Base-by-base conservation (phyloP, 2,329 filamentous ascomycete species). In the Thelonectria blattea region DNA sequence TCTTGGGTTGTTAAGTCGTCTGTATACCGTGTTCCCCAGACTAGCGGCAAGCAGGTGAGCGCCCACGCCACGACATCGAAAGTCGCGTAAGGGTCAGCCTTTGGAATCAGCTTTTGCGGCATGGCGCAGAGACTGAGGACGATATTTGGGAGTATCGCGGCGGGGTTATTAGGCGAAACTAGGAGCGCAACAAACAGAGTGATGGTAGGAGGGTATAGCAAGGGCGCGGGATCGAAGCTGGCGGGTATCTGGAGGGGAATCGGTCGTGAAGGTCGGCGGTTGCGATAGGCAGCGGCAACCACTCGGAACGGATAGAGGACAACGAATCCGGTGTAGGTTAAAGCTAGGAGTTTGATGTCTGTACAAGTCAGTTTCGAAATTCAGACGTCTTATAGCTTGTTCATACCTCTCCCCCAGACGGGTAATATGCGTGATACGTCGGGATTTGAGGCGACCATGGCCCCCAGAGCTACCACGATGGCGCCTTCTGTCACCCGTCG, bases 161-260 rank as follows among this genome's bases (percentile, higher is more conserved):
- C 80, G 3, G 84, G 80, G 47, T 85, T 86, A 50, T 85, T 83
- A 52, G 83, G 81, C 8, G 88, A 86, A 43, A 97, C 81, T 10
- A 93, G 88, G 5, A 95, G 79, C 1, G 93, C 88, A 27, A 95
- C 89, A 47, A 93, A 82, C 15, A 93, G 77, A 1, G 93, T 92
- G 30, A 97, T 82, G 2, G 88, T 77, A 6, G 90, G 84, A 17
- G 94, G 94, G 73, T 97, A 98, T 58, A 97, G 76, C n/a, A 97
- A 82, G 11, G 93, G 92, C 7, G 94, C 94, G 3, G 93, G 93
- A 71, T 98, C 94, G 75, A 97, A 96, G n/a, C 85, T 83, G 4
- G 87, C 79, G 1, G 93, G 92, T 39, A 97, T 80, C 30, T 73
- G 72, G 37, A 88, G 69, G 1, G 80, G 78, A 30, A 81, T 66